Base-by-base conservation (phyloP, 768 basidiomycete species). In the Hysterangium stoloniferum region DNA sequence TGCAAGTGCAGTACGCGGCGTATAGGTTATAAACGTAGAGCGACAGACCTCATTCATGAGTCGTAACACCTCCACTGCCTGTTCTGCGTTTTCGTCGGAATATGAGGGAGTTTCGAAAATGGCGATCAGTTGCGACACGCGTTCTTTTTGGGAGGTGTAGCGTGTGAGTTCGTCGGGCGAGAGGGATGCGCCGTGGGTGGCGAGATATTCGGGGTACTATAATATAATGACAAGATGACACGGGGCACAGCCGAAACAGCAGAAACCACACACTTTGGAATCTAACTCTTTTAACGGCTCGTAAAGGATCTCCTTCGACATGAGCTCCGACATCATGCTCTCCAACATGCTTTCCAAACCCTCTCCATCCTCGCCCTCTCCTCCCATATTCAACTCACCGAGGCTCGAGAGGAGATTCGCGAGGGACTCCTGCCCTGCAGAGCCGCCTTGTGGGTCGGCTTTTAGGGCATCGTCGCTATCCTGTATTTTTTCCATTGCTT, bases 271-370 rank as follows among this genome's bases (percentile, higher is more conserved):
- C 54, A 84, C 87, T 62, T 84, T 83, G 13, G 82, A 78, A 13
- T 73, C 66, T 19, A 95, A 66, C 61, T 95, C 91, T 57, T 86
- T 87, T 52, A 94, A 61, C 0, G 92, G 91, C 38, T 91, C 88
- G 56, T 92, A 84, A n/a, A 94, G 66, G 2, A 91, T 71, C 0
- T 89, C 86, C 59, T 88, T 86, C 67, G 75, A 78, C 81, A 90
- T 82, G 22, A 91, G 71, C 63, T 84, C 78, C 19, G 74, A 68
- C 86, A 91, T 88, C 78, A 94, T 85, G 22, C 63, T 75, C 62
- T 93, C 88, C 7, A 95, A 71, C 54, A 91, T 67, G 1, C 72
- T 77, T 36, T 83, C 76, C 11, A 92, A 61, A 22, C 80, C 77
- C 0, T 72, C 71, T 1, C 79, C 77, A 24, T 66, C 62, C 22